Conservation (phyloP, 805 yeast genomes). For the Wickerhamiella occidentalis region DNA sequence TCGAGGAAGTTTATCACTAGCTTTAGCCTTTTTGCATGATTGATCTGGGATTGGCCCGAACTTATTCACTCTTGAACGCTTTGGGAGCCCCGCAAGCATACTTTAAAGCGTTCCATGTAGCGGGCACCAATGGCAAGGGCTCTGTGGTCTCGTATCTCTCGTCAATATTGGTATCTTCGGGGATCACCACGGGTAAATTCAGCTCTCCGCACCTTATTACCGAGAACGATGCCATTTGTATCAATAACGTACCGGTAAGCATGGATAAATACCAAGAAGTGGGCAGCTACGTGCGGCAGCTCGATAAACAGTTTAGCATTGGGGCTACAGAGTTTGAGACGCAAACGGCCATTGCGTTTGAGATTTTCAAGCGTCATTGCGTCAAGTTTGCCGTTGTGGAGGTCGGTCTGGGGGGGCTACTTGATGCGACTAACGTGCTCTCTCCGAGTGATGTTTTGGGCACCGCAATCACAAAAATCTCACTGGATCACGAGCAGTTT, state of each 20-base stretch:
- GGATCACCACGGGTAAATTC: slow-evolving; percentile 56
- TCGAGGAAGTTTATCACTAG: too few species aligned
- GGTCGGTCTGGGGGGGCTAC: slow-evolving; percentile 85
- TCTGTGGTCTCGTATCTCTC: slow-evolving; percentile 77
- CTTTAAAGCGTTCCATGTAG: slow-evolving; percentile 70
- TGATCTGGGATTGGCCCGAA: slow-evolving; percentile 46
- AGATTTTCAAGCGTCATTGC: slow-evolving; percentile 46
- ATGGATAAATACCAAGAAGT: slow-evolving; percentile 35
- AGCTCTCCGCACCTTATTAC: slow-evolving; percentile 77
- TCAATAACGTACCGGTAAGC: slow-evolving; percentile 49
- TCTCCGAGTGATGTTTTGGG: slow-evolving; percentile 35
- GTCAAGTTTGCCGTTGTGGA: slow-evolving; percentile 78
- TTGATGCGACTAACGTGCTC: slow-evolving; percentile 76
- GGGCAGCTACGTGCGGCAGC: slow-evolving; percentile 32
- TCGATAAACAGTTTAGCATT: slow-evolving; percentile 34
- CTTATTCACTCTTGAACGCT: slow-evolving; percentile 33
- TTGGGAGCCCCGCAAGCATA: slow-evolving; percentile 59
- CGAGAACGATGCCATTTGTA: slow-evolving; percentile 62
- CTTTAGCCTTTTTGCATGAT: too few species aligned
- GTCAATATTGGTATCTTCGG: slow-evolving; percentile 42
- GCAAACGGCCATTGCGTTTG: slow-evolving; percentile 73
- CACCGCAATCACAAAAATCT: slow-evolving; percentile 74
- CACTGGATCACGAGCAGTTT: slow-evolving; percentile 70
- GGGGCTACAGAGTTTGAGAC: slow-evolving; percentile 83
- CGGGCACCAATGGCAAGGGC: slow-evolving; percentile 97